Base-by-base conservation (phyloP, 345 rosid genomes). In the Odontarrhena argentea region DNA sequence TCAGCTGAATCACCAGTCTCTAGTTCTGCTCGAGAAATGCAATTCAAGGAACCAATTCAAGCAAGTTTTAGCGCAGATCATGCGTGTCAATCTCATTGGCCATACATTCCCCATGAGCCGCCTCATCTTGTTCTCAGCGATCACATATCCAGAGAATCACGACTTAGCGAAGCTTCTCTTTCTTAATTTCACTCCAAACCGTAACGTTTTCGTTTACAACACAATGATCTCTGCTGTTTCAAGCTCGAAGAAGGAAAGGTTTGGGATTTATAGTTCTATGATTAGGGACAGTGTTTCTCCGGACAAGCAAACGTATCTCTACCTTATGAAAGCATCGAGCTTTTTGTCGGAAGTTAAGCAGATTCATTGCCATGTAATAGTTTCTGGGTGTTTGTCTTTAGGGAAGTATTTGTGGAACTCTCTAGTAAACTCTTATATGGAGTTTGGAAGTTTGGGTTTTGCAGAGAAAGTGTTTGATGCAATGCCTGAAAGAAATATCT, bases 81-180 rank as follows among this genome's bases (percentile, higher is more conserved):
- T 83, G 84, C 81, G 84, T 45, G 44, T 65, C 63, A 79, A 79
- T 68, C 85, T 83, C 63, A 64, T 81, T 32, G 49, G 76, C 41
- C 49, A 76, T 55, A 83, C 83, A 4, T 85, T 85, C 60, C 84
- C 87, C 0, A 85, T 85, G 89, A 85, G 89, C 51, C 76, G 87
- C 54, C 83, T 85, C 52, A 69, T 85, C 58, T 72, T 68, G 1
- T 79, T 74, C 76, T 77, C 87, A 7, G 80, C 87, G 12, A 48
- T 81, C 28, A 79, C 87, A 26, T 48, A 68, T 70, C 87, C 87
- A 14, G 81, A 74, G 45, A 81, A 77, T 32, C 6, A 76, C 36
- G 87, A 83, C 69, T 24, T 79, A 36, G 84, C 82, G 0, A 43
- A 74, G 47, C 76, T 67, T 60, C 78, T 85, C 25, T 78, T 83